Percentiles rank a stretch among this genome's conserved stretches.
Evolutionary conservation across 176 grass and related monocot genomes (phyloP).

Genomic region (Olyra latifolia): DNA sequence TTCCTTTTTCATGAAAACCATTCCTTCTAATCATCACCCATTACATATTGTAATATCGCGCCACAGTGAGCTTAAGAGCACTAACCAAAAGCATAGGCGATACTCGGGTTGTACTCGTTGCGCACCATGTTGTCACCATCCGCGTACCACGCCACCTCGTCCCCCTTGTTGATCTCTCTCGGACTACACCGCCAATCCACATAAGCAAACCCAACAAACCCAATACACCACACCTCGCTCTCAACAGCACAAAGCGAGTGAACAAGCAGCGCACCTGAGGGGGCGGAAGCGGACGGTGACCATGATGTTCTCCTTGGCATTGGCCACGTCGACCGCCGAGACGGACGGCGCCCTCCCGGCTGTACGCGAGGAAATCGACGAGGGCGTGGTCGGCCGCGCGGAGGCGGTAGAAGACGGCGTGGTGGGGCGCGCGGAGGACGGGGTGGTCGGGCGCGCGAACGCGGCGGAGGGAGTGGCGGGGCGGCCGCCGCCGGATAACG

Average conservation of each 20-base stretch:
- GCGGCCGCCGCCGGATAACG: slow-evolving; percentile 36
- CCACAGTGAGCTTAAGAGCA: slow-evolving; percentile 23
- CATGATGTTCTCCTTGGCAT: slow-evolving; percentile 95
- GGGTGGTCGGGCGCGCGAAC: slow-evolving; percentile 55
- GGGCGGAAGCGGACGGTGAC: slow-evolving; percentile 97
- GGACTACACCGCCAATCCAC: slow-evolving; percentile 46
- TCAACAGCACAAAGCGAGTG: neutral
- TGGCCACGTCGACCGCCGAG: slow-evolving; percentile 48
- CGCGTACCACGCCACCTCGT: slow-evolving; percentile 94
- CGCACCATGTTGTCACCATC: slow-evolving; percentile 88
- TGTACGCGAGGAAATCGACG: slow-evolving; percentile 43
- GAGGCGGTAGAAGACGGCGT: slow-evolving; percentile 49
- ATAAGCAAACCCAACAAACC: slow-evolving; percentile 21
- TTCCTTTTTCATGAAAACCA: neutral
- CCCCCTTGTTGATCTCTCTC: slow-evolving; percentile 95
- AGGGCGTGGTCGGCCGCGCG: slow-evolving; percentile 50
- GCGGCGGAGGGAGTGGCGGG: slow-evolving; percentile 49
- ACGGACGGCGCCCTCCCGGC: slow-evolving; percentile 39
- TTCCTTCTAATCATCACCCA: neutral
- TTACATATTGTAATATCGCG: slow-evolving; percentile 12
- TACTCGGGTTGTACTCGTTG: slow-evolving; percentile 82
- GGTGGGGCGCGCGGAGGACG: slow-evolving; percentile 42
- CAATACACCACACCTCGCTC: neutral
- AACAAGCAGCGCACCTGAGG: slow-evolving; percentile 56
- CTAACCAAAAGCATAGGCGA: slow-evolving; percentile 89